Percentiles rank a stretch among this genome's conserved stretches.
These are phyloP conservation scores for Conoideocrella luteorostrata DNA, from an alignment of 2,329 filamentous ascomycete genomes.

Conservation along the genomic window DNA sequence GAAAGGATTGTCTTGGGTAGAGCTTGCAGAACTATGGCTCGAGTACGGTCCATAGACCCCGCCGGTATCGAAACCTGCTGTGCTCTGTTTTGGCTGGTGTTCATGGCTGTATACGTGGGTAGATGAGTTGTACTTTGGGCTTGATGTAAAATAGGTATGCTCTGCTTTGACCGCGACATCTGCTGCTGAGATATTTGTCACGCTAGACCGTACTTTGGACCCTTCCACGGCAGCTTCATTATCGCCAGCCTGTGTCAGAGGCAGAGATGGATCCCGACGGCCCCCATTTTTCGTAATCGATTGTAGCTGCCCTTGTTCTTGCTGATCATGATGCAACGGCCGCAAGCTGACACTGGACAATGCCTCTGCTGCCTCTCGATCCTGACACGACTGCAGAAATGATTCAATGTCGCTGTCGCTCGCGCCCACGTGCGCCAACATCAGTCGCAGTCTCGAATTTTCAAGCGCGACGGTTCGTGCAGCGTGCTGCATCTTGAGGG, in stretches of 20 bases:
- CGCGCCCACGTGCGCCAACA: slow-evolving; percentile 36
- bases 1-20: slow-evolving; percentile 15
- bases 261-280: background rate
- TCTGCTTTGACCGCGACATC: slow-evolving; percentile 2
- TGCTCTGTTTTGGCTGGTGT: background rate
- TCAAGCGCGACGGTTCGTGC: slow-evolving; percentile 43
- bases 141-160: background rate
- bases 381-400: slow-evolving; percentile 30
- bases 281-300: background rate
- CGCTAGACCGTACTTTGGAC: background rate
- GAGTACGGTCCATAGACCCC: background rate
- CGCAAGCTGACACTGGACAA: slow-evolving; percentile 11
- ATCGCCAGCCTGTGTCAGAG: background rate
- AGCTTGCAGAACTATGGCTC: background rate
- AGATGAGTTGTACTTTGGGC: background rate
- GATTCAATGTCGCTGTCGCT: slow-evolving; percentile 31
- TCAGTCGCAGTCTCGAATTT: slow-evolving; percentile 38
- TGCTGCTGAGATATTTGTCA: too few species aligned
- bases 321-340: slow-evolving; percentile 7
- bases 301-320: slow-evolving; percentile 1
- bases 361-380: slow-evolving; percentile 23
- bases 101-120: background rate
- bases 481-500: slow-evolving; percentile 46
- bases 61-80: background rate
- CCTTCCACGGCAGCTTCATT: background rate